These are phyloP conservation scores for Mycosphaerelloides madeirae DNA, from an alignment of 2,329 filamentous ascomycete species.

Conservation along the genomic window DNA sequence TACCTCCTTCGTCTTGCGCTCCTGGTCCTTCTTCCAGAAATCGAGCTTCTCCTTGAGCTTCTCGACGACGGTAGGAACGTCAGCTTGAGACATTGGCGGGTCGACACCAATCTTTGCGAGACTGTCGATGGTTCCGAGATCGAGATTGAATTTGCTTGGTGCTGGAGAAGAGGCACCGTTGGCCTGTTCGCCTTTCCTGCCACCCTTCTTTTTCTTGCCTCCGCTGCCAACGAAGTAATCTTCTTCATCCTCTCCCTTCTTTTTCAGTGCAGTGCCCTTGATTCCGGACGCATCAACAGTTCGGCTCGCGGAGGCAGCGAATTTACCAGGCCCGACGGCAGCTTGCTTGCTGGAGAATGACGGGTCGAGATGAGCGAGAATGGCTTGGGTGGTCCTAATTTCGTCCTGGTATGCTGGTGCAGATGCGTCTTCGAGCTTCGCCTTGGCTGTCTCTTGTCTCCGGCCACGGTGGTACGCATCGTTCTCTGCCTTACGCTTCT, in stretches of 20 bases:
- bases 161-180: conserved; percentile 54
- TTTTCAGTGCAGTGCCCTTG: conserved; percentile 79
- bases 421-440: conserved; percentile 73
- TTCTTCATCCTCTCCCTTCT: conserved; percentile 75
- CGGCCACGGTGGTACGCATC: conserved; percentile 66
- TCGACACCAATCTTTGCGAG: conserved; percentile 79
- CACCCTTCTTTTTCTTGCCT: conserved; percentile 85
- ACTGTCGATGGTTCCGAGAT: conserved; percentile 87
- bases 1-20: conserved; percentile 83
- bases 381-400: conserved; percentile 79
- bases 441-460: conserved; percentile 70
- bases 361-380: conserved; percentile 90
- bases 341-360: conserved; percentile 60
- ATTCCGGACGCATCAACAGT: conserved; percentile 79
- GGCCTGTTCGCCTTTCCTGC: conserved; percentile 62
- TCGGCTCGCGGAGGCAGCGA: conserved; percentile 73
- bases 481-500: conserved; percentile 76
- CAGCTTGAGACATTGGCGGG: conserved; percentile 78
- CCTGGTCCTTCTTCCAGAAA: conserved; percentile 87
- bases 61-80: conserved; percentile 74
- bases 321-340: conserved; percentile 58
- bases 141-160: conserved; percentile 71
- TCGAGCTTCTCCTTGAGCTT: conserved; percentile 89
- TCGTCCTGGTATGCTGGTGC: conserved; percentile 88
- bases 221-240: conserved; percentile 71